These are phyloP conservation scores for Phytophthora macrochlamydospora DNA, from an alignment of 352 stramenopile genomes.

Conservation along the genomic window DNA sequence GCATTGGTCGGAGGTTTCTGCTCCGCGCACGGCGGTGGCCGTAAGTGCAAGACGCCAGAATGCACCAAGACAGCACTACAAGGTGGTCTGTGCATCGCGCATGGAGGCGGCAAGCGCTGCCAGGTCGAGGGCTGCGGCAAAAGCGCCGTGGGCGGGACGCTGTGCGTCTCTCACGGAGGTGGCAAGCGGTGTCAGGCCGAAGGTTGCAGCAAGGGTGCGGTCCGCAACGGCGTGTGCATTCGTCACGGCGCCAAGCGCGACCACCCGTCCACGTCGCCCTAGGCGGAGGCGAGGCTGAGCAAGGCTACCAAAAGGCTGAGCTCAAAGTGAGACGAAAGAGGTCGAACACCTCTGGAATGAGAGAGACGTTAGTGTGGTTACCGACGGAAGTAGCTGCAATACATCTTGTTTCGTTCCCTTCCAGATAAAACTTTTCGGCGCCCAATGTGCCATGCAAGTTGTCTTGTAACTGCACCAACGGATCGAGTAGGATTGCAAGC, in stretches of 20 bases:
- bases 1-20: constrained; percentile 84
- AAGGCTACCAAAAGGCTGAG: constrained; percentile 2
- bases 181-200: constrained; percentile 75
- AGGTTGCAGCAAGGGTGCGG: constrained; percentile 84
- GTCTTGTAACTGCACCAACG: neutral
- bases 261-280: constrained; percentile 26
- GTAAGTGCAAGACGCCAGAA: constrained; percentile 70
- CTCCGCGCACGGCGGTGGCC: constrained; percentile 79
- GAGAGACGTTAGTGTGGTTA: constrained; percentile 33
- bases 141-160: constrained; percentile 63
- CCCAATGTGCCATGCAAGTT: constrained; percentile 12
- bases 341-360: constrained; percentile 22
- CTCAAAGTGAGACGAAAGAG: neutral
- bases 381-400: constrained; percentile 42
- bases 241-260: constrained; percentile 81
- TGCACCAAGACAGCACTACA: constrained; percentile 83
- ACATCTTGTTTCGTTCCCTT: constrained; percentile 27
- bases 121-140: constrained; percentile 69
- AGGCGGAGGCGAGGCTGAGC: constrained; percentile 16
- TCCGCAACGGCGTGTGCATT: constrained; percentile 88
- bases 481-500: constrained; percentile 5
- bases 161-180: constrained; percentile 77
- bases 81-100: constrained; percentile 80
- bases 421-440: constrained; percentile 17
- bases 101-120: constrained; percentile 84